These are phyloP conservation scores for Amphibolis antarctica DNA, from an alignment of 106 monocot species.

Conservation along the genomic window DNA sequence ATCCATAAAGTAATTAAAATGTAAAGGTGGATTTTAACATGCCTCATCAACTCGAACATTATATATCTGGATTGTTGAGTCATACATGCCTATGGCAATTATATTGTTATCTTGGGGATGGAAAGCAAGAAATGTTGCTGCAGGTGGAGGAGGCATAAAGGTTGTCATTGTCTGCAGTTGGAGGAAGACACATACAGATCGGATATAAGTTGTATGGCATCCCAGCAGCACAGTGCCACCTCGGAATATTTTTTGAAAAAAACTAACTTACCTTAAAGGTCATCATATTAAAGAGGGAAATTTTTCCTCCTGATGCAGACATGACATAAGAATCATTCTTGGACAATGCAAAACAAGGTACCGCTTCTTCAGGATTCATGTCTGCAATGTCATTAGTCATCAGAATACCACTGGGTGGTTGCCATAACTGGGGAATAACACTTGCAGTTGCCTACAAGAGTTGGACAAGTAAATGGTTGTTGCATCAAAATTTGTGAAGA, in stretches of 20 bases:
- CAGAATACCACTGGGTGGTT: constrained; percentile 47
- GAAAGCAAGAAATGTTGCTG: constrained; percentile 55
- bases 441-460: constrained; percentile 43
- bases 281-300: constrained; percentile 72
- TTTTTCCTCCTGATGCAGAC: constrained; percentile 67
- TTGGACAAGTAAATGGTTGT: not conserved
- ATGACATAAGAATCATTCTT: constrained; percentile 74
- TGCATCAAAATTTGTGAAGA: not conserved
- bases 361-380: constrained; percentile 36
- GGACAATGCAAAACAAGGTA: constrained; percentile 59
- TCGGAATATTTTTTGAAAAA: too few species aligned
- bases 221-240: not conserved
- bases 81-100: constrained; percentile 68
- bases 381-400: constrained; percentile 56
- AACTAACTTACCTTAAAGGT: constrained; percentile 54
- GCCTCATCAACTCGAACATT: constrained; percentile 67
- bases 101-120: constrained; percentile 73
- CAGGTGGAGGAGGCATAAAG: constrained; percentile 61
- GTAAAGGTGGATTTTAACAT: not conserved
- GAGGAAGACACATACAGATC: not conserved
- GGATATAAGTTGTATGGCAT: not conserved
- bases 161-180: constrained; percentile 48
- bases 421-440: constrained; percentile 49
- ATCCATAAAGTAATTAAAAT: too few species aligned
- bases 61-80: constrained; percentile 63